Base-by-base conservation (phyloP, 768 basidiomycete species). In the Rhodotorula taiwanensis region DNA sequence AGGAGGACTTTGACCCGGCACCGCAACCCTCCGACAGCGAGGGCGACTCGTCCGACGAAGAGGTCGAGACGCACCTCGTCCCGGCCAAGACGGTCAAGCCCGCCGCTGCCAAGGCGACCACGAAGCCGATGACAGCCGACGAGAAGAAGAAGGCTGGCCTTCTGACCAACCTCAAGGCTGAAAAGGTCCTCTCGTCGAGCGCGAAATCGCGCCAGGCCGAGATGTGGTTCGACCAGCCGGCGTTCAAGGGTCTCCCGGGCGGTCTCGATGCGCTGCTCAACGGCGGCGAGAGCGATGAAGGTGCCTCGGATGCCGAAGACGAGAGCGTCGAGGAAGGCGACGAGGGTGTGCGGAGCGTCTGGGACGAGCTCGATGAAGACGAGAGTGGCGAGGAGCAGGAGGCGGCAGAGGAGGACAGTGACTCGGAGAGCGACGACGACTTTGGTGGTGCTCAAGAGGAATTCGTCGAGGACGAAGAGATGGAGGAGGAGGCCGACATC, bases 181-280 rank as follows among this genome's bases (percentile, higher is more conserved):
- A 76, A n/a, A 81, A 81, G 49, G 76, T 87, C 25, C 74, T 83
- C 43, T 79, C 81, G 6, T 78, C 80, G 33, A 76, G 82, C 39
- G 55, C 59, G 41, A 76, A 78, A 73, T 75, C 73, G 52, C 72
- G 76, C 28, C 75, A 84, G 49, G 83, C 91, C 4, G 82, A 86
- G 70, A 75, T 97, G n/a, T 99, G 95, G 95, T 99, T 97, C 77
- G 86, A 87, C 68, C 94, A 95, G 76, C 86, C 87, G 54, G 76
- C 95, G 48, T 99, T 99, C 79, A 81, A 83, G 53, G 86, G 82
- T 28, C 73, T 81, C 4, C 75, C 83, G 11, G 83, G 64, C 54
- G 64, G 81, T 34, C 67, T 79, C 30, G 68, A 65, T 10, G 47
- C 57, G n/a, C 60, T 66, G 4, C 52, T 69, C 27, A 41, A 42